Conservation (phyloP, 305 asterid species). For the Fraxinus ornus region DNA sequence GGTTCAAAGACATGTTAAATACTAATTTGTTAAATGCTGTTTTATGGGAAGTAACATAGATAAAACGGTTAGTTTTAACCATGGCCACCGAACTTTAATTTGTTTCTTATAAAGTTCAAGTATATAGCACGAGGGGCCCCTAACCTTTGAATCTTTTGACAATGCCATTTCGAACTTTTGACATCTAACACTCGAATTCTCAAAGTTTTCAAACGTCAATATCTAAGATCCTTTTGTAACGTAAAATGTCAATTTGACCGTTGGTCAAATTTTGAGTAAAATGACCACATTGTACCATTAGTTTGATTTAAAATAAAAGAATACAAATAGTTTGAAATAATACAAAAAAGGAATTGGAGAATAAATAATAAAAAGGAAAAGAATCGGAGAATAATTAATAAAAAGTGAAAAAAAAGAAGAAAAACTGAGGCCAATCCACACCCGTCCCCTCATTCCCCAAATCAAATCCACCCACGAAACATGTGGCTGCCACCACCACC, state of each 20-base stretch:
- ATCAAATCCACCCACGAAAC: not conserved
- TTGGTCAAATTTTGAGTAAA: not conserved
- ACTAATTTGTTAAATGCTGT: slow-evolving; percentile 16
- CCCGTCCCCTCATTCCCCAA: not conserved
- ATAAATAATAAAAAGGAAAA: too few relatives aligned
- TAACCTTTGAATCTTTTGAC: not conserved
- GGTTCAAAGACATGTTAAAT: slow-evolving; percentile 7
- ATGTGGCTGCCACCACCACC: not conserved
- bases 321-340: not conserved
- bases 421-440: not conserved
- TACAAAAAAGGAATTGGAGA: not conserved
- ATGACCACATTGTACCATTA: not conserved
- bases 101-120: not conserved
- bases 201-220: not conserved
- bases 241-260: not conserved
- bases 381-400: not conserved
- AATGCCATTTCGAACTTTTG: not conserved
- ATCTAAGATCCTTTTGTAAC: too few relatives aligned
- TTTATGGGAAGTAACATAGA: slow-evolving; percentile 1
- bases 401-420: too few relatives aligned
- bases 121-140: not conserved
- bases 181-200: not conserved
- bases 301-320: not conserved
- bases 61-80: not conserved
- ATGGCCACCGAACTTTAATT: not conserved